These are phyloP conservation scores for Gynochthodes officinalis DNA, from an alignment of 257 asterid genomes.

Conservation along the genomic window DNA sequence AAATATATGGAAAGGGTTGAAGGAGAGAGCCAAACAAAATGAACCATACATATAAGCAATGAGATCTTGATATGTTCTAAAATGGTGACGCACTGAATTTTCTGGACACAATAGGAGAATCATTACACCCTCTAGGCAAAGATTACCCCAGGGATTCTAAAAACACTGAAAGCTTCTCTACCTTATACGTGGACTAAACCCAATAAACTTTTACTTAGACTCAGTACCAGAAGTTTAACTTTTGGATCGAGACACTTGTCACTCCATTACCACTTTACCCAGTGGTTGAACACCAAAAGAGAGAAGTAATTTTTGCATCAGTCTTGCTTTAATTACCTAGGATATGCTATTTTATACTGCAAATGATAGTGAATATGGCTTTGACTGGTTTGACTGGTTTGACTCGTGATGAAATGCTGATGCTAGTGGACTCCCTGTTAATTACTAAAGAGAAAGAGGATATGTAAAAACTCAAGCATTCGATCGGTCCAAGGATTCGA, in stretches of 20 bases:
- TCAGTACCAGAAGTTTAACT: slow-evolving; percentile 24
- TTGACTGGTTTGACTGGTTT: neutral
- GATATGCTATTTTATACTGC: neutral
- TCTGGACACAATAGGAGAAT: slow-evolving; percentile 33
- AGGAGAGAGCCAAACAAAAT: neutral
- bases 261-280: slow-evolving; percentile 17
- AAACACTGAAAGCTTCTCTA: slow-evolving; percentile 23
- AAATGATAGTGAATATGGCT: too few relatives aligned
- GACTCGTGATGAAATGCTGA: neutral
- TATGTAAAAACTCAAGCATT: neutral
- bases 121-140: slow-evolving; percentile 8
- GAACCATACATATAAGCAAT: too few relatives aligned
- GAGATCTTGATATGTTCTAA: slow-evolving; percentile 11
- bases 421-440: neutral
- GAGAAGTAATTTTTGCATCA: slow-evolving; percentile 24
- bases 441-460: neutral
- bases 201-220: neutral
- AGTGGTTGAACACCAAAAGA: slow-evolving; percentile 17
- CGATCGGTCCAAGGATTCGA: neutral
- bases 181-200: slow-evolving; percentile 21
- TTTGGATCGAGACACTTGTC: slow-evolving; percentile 29
- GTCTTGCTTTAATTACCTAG: neutral
- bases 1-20: too few relatives aligned
- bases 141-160: slow-evolving; percentile 15
- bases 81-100: slow-evolving; percentile 29